Evolutionary conservation across 768 basidiomycete species (phyloP).

Genomic region (Tylopilus felleus): DNA sequence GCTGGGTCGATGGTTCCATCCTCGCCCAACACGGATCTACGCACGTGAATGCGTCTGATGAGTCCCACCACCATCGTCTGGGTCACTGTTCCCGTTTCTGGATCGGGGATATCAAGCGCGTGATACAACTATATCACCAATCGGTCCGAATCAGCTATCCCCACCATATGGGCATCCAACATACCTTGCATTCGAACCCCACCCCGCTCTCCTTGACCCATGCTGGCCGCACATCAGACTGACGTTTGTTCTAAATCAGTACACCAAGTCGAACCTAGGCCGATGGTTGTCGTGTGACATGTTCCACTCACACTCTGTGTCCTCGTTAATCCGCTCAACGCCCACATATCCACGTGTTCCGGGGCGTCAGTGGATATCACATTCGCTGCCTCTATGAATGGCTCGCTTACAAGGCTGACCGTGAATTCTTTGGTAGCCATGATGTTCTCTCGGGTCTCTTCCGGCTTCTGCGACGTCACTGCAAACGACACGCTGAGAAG

Average conservation of each 20-base stretch:
- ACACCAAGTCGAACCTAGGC: not conserved
- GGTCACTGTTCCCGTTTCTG: constrained; percentile 35
- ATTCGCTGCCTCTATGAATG: constrained; percentile 57
- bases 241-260: constrained; percentile 11
- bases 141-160: constrained; percentile 26
- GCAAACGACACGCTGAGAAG: constrained; percentile 61
- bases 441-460: constrained; percentile 68
- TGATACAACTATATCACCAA: constrained; percentile 42
- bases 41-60: constrained; percentile 52
- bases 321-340: constrained; percentile 54
- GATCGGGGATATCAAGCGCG: constrained; percentile 44
- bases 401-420: constrained; percentile 68
- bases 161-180: constrained; percentile 22
- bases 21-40: constrained; percentile 45
- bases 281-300: constrained; percentile 11
- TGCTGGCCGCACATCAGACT: constrained; percentile 49
- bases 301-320: constrained; percentile 46
- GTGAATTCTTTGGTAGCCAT: constrained; percentile 63
- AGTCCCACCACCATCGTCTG: constrained; percentile 50
- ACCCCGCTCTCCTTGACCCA: constrained; percentile 57
- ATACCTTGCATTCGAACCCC: constrained; percentile 59
- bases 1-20: constrained; percentile 42
- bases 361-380: constrained; percentile 54
- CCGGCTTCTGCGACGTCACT: constrained; percentile 40
- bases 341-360: constrained; percentile 53